phyloP scores from a whole-genome alignment of 192 early-diverging fungal genomes.

The Rhizophagus prolifer region DNA sequence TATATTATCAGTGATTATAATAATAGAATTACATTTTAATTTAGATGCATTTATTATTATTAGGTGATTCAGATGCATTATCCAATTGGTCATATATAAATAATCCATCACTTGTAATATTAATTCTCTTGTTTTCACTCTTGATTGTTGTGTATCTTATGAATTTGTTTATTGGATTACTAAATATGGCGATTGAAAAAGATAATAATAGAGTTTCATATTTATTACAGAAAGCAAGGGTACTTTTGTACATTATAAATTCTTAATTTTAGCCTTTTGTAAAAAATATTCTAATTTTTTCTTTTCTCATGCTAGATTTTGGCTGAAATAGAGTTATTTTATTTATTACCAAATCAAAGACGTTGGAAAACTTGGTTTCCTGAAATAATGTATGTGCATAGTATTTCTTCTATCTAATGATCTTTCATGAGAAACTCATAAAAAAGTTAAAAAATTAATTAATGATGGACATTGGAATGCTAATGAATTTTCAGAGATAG shows the following conservation, averaged over 20 bases:
- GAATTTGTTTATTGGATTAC: neutral
- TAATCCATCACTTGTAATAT: neutral
- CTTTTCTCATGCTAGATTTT: neutral
- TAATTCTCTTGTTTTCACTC: neutral
- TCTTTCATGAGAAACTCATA: neutral
- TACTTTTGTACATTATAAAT: constrained; percentile 6
- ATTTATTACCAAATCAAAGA: neutral
- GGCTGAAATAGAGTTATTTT: neutral
- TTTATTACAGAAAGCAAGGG: constrained; percentile 17
- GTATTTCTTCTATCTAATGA: neutral
- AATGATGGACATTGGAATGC: neutral
- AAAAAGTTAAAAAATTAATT: neutral
- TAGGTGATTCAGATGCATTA: constrained; percentile 51
- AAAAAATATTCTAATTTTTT: neutral
- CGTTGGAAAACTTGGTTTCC: neutral
- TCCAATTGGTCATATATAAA: neutral
- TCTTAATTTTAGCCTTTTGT: no score
- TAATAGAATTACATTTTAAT: no score
- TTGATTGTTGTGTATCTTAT: neutral
- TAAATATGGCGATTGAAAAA: constrained; percentile 20
- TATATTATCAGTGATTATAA: neutral
- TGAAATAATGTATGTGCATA: neutral
- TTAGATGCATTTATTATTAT: neutral
- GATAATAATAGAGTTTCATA: neutral
- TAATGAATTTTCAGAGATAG: neutral